Evolutionary conservation across 805 yeast species (phyloP), one percentile per base, ranked within the genome.

Genomic region (Kazachstania psychrophila): DNA sequence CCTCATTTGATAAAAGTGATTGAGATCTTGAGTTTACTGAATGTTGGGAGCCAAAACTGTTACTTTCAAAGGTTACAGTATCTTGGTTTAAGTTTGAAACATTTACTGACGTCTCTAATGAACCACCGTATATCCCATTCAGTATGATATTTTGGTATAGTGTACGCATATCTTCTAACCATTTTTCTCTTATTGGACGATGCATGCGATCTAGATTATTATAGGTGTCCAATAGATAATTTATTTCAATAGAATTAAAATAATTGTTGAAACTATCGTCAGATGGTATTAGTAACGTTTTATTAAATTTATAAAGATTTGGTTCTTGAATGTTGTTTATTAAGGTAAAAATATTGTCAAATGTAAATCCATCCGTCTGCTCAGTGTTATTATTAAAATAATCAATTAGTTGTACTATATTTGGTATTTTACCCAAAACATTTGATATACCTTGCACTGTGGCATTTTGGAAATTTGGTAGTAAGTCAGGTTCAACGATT

Each of bases 371-470:
- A 14, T 8, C 5, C 15, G 23, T 5, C n/a, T 23, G 20, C 17
- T 16, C 27, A 23, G 11, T n/a, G 7, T n/a, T 17, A 5, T 32
- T 10, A 23, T 10, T 13, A 3, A 33, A 9, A 4, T 10, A 9
- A 11, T 16, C 22, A 18, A 32, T 34, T 11, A 68, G 48, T 3
- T 63, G 64, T 48, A 65, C 67, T 14, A 64, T 43, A 19, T 51
- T 40, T 33, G 60, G 60, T 49, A 59, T 60, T 23, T 48, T 25
- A 11, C 65, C 62, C 1, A 80, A 44, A 9, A 70, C 47, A 13
- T 60, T 47, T 38, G 73, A 74, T 2, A 81, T 64, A 1, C 82
- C 86, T 40, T 81, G 85, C 10, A 85, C 73, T 20, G 71, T 72
- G 0, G 88, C 73, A 46, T 75, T 67, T 47, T 78, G 83, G 31